phyloP scores from a whole-genome alignment of 768 basidiomycete genomes.

The Macrolepiota fuliginosa region DNA sequence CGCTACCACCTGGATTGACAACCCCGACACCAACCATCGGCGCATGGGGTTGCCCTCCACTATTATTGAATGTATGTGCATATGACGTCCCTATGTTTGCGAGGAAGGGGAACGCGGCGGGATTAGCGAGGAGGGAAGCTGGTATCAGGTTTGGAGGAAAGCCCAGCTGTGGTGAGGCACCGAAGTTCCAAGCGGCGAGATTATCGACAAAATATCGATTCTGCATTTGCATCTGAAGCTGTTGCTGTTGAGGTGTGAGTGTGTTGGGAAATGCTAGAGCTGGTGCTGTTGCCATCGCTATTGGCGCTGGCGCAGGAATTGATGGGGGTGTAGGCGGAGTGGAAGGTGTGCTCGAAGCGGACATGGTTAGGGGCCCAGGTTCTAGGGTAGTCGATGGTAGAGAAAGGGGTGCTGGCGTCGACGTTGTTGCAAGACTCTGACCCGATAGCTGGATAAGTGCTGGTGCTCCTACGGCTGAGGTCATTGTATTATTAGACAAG shows the following conservation, averaged over 20 bases:
- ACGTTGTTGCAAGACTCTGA: neutral
- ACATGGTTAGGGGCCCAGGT: neutral
- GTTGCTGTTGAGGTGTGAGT: neutral
- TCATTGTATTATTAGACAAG: neutral
- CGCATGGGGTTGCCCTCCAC: neutral
- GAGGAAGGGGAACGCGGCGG: neutral
- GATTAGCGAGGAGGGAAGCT: neutral
- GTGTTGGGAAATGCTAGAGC: neutral
- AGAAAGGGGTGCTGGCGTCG: neutral
- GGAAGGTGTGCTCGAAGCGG: neutral
- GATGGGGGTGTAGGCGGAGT: neutral
- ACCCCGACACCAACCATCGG: neutral
- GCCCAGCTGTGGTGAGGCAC: neutral
- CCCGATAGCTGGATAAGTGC: neutral
- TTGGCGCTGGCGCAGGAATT: neutral
- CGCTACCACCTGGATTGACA: neutral
- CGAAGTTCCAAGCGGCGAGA: neutral
- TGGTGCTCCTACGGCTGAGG: neutral
- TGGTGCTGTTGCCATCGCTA: neutral
- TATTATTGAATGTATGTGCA: neutral
- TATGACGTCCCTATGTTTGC: constrained; percentile 1
- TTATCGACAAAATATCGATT: neutral
- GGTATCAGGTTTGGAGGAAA: neutral
- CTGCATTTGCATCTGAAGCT: neutral
- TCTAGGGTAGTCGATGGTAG: neutral